Percentiles rank a stretch among this genome's conserved stretches.
Conservation (phyloP, 2,329 filamentous ascomycete genomes). For the Alternaria triticimaculans region DNA sequence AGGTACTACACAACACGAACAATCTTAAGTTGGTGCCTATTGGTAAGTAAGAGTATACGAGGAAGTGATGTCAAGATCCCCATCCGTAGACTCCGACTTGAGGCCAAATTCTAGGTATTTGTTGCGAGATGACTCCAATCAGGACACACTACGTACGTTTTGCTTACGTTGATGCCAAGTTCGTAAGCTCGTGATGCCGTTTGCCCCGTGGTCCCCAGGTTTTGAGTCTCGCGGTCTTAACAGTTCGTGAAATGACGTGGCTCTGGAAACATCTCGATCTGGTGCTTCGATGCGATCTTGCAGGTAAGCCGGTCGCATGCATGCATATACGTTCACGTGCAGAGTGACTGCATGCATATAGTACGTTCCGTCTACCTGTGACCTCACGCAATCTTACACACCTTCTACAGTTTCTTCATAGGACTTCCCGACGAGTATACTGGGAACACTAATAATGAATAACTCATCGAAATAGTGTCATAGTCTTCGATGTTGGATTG, state of each 20-base stretch:
- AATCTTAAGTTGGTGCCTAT: not conserved
- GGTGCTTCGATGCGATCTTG: not conserved
- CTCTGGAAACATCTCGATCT: not conserved
- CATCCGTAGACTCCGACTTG: not conserved
- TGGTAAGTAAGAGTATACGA: not conserved
- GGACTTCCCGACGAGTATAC: not conserved
- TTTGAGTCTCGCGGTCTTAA: not conserved
- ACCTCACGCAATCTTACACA: not conserved
- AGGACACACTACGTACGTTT: not conserved
- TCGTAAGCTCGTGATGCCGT: not conserved
- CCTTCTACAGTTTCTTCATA: not conserved
- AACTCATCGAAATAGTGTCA: too few species aligned
- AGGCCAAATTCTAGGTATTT: not conserved
- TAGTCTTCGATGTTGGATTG: not conserved
- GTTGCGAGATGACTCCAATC: not conserved
- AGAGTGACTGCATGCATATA: not conserved
- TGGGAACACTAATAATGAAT: not conserved
- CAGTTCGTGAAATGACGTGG: not conserved
- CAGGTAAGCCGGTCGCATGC: not conserved
- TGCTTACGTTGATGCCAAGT: not conserved
- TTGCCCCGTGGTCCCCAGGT: not conserved
- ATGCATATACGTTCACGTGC: not conserved
- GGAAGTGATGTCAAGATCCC: not conserved
- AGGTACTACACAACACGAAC: not conserved
- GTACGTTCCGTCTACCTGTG: not conserved